Percentiles rank a stretch among this genome's conserved stretches.
Conservation (phyloP, 371 early-diverging fungal genomes). For the Mucor saturninus region DNA sequence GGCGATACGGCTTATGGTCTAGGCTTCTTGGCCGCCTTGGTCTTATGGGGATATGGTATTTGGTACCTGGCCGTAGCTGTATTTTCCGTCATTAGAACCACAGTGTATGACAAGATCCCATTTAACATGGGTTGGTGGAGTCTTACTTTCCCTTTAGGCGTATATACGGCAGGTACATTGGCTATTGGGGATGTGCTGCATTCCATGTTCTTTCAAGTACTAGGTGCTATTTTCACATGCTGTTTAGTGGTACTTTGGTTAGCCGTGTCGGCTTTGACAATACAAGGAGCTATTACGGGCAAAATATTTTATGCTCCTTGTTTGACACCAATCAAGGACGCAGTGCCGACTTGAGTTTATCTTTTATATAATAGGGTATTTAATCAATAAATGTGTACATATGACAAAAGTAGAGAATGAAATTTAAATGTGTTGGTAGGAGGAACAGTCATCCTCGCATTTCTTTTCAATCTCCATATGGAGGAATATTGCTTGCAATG, state of each 20-base stretch:
- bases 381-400: no score
- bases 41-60: conserved; percentile 53
- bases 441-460: no score
- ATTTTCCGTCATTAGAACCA: conserved; percentile 29
- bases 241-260: conserved; percentile 25
- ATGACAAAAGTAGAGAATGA: no score
- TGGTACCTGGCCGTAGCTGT: conserved; percentile 52
- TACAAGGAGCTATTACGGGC: conserved; percentile 15
- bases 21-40: conserved; percentile 36
- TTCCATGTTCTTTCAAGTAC: conserved; percentile 24
- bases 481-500: no score
- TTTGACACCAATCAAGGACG: conserved; percentile 8
- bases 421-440: no score
- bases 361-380: not conserved
- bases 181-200: conserved; percentile 9
- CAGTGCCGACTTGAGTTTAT: not conserved
- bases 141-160: conserved; percentile 55
- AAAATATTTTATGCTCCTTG: conserved; percentile 29
- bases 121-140: conserved; percentile 66
- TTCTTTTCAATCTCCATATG: no score
- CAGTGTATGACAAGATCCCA: conserved; percentile 33
- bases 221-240: conserved; percentile 25
- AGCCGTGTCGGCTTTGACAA: conserved; percentile 13
- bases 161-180: conserved; percentile 36
- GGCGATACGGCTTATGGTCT: conserved; percentile 25